Evolutionary conservation across 148 eudicot genomes (phyloP).

Genomic region (Vaccinium corymbosum): DNA sequence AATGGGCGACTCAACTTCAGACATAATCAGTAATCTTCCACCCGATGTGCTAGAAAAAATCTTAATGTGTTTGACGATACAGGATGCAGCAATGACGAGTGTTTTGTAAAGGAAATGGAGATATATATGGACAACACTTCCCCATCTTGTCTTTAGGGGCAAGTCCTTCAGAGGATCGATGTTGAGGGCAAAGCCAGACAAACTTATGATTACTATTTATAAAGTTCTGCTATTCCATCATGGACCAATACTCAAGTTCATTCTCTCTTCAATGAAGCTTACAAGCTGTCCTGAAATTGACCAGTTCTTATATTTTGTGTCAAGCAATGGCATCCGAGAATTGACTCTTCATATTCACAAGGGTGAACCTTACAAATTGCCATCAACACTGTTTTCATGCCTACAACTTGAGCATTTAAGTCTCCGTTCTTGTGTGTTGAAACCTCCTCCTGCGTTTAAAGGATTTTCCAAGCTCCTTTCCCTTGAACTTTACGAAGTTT

Average conservation of each 20-base stretch:
- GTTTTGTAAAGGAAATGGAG: conserved; percentile 14
- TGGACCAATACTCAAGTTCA: neutral
- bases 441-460: conserved; percentile 2
- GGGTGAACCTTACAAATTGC: neutral
- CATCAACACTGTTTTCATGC: conserved; percentile 3
- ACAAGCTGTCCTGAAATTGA: conserved; percentile 9
- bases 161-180: neutral
- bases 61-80: conserved; percentile 2
- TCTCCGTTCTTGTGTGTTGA: conserved; percentile 8
- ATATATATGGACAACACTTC: conserved; percentile 18
- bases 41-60: neutral
- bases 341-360: neutral
- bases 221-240: neutral
- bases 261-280: neutral
- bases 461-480: conserved; percentile 13
- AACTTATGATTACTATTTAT: neutral
- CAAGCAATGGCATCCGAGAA: neutral
- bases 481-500: neutral
- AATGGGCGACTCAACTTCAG: too few relatives aligned
- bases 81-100: conserved; percentile 25
- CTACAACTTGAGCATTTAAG: conserved; percentile 10
- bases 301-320: neutral
- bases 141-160: conserved; percentile 13
- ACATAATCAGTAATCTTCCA: too few relatives aligned
- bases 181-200: neutral